Evolutionary conservation across 1,284 basidiomycete species (phyloP).

Genomic region (Cerrena zonata): DNA sequence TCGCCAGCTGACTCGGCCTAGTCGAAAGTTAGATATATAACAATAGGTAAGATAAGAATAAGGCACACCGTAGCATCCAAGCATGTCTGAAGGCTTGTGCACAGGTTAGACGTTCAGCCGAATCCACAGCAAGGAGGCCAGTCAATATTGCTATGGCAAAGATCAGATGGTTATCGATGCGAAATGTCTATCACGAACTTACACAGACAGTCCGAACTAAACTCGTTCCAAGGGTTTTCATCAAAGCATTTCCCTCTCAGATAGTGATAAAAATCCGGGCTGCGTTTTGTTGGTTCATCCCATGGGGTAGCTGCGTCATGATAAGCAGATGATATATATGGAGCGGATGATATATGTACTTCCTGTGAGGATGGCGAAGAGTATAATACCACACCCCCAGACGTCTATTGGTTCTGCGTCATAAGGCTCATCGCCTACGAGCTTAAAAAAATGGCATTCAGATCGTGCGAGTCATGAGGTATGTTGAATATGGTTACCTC

Average conservation of each 20-base stretch:
- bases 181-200: no score
- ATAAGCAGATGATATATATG: no score
- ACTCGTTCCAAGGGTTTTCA: constrained; percentile 78
- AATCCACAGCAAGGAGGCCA: constrained; percentile 72
- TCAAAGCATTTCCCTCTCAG: constrained; percentile 70
- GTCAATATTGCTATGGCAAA: constrained; percentile 62
- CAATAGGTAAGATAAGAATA: no score
- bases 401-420: constrained; percentile 89
- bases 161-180: constrained; percentile 8
- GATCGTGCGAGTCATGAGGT: no score
- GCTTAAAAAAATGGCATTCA: constrained; percentile 30
- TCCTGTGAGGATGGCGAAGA: constrained; percentile 87
- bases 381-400: constrained; percentile 94
- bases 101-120: constrained; percentile 66
- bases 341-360: constrained; percentile 77
- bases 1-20: constrained; percentile 69
- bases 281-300: constrained; percentile 84
- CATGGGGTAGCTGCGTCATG: constrained; percentile 90
- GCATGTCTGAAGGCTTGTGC: constrained; percentile 65
- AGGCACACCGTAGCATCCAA: constrained; percentile 70
- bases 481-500: constrained; percentile 72
- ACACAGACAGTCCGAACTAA: constrained; percentile 62
- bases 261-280: constrained; percentile 78
- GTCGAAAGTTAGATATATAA: no score
- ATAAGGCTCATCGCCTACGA: constrained; percentile 57